Conservation (phyloP, 2,329 filamentous ascomycete genomes). For the Diaporthe amygdali region DNA sequence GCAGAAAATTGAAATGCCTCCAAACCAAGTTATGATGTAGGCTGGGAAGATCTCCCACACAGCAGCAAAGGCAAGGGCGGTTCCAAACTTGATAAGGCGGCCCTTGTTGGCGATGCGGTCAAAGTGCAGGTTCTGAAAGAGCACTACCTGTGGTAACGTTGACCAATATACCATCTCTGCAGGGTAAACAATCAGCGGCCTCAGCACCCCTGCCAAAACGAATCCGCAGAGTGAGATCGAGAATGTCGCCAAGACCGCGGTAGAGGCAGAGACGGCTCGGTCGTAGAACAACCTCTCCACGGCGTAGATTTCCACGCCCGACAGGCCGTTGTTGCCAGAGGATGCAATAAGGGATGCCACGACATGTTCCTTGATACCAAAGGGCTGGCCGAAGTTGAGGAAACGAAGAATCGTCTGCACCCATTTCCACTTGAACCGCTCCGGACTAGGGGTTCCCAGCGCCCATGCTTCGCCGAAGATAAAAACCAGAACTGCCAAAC, state of each 20-base stretch:
- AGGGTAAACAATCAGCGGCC: background rate
- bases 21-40: background rate
- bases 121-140: slow-evolving; percentile 5
- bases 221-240: background rate
- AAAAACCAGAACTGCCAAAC: background rate
- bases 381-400: background rate
- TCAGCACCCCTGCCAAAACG: background rate
- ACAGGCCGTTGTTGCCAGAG: background rate
- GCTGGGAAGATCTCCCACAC: background rate
- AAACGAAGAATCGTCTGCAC: background rate
- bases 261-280: slow-evolving; percentile 1
- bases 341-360: background rate
- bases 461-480: background rate
- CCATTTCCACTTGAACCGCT: background rate
- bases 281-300: background rate
- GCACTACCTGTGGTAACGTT: background rate
- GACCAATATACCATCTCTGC: slow-evolving; percentile 7
- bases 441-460: background rate
- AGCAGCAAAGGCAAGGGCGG: background rate
- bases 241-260: background rate
- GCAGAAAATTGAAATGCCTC: slow-evolving; percentile 1
- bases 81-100: background rate
- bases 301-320: background rate
- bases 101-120: background rate
- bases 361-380: background rate